phyloP scores from a whole-genome alignment of 2,329 filamentous ascomycete species.

The Ophiognomonia clavigignenti-juglandacearum region DNA sequence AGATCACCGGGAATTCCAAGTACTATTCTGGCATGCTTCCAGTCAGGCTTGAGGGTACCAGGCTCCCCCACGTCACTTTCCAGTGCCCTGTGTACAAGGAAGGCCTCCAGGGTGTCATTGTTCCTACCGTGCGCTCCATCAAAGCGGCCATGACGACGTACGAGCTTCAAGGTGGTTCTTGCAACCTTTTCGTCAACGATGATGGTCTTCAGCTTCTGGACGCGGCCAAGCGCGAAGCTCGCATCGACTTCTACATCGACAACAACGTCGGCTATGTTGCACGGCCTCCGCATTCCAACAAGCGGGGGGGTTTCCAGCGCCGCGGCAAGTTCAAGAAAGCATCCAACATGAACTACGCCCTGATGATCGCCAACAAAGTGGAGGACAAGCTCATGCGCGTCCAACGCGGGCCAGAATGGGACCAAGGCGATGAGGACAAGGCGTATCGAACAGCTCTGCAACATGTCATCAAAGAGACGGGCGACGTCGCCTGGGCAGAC shows the following conservation, averaged over 20 bases:
- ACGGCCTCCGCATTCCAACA: slow-evolving; percentile 58
- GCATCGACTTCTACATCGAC: slow-evolving; percentile 55
- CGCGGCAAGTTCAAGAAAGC: slow-evolving; percentile 67
- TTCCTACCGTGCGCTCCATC: slow-evolving; percentile 71
- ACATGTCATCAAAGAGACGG: slow-evolving; percentile 56
- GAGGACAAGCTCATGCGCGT: slow-evolving; percentile 62
- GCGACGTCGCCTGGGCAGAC: slow-evolving; percentile 72
- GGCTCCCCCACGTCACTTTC: slow-evolving; percentile 71
- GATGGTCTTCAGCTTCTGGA: slow-evolving; percentile 68
- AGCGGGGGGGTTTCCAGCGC: slow-evolving; percentile 52
- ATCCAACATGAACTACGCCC: slow-evolving; percentile 68
- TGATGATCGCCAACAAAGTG: slow-evolving; percentile 64
- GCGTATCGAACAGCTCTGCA: slow-evolving; percentile 63
- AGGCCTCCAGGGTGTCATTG: slow-evolving; percentile 68
- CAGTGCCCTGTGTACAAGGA: slow-evolving; percentile 90
- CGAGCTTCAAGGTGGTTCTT: slow-evolving; percentile 71
- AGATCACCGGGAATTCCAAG: slow-evolving; percentile 71
- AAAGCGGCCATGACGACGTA: slow-evolving; percentile 75
- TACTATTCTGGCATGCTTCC: slow-evolving; percentile 74
- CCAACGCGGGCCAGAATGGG: slow-evolving; percentile 58
- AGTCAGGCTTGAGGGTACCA: slow-evolving; percentile 49
- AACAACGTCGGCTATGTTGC: slow-evolving; percentile 68
- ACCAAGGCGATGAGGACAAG: slow-evolving; percentile 60
- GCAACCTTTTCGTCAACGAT: slow-evolving; percentile 73
- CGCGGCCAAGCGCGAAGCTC: slow-evolving; percentile 39